phyloP scores from a whole-genome alignment of 805 yeast genomes.

The Candida schatavii region DNA sequence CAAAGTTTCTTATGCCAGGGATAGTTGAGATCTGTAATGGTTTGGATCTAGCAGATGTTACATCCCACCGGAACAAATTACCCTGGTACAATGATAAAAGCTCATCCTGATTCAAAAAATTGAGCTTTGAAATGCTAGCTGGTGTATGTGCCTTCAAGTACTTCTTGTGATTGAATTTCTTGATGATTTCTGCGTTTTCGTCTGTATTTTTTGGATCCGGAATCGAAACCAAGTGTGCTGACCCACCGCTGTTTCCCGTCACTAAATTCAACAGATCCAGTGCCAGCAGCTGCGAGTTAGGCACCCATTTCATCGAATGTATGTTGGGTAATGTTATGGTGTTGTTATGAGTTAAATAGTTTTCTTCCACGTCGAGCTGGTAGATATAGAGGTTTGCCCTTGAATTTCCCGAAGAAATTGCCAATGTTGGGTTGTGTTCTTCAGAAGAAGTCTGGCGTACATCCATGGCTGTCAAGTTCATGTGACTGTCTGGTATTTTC shows the following conservation, averaged over 20 bases:
- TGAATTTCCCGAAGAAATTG: conserved; percentile 49
- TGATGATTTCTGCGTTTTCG: conserved; percentile 67
- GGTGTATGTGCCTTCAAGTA: conserved; percentile 42
- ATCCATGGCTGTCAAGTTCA: conserved; percentile 46
- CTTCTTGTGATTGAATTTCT: conserved; percentile 74
- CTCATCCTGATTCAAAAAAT: conserved; percentile 22
- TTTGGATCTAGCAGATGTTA: conserved; percentile 41
- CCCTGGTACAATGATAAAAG: conserved; percentile 65
- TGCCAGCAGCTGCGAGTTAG: conserved; percentile 25
- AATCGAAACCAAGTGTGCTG: conserved; percentile 66
- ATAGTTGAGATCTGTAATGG: conserved; percentile 57
- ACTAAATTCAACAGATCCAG: conserved; percentile 31
- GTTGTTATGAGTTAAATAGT: conserved; percentile 51
- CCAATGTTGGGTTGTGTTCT: conserved; percentile 35
- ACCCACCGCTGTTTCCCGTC: conserved; percentile 79
- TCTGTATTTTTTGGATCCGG: conserved; percentile 49
- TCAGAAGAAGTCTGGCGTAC: conserved; percentile 21
- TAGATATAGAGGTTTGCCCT: conserved; percentile 51
- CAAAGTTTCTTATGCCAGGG: conserved; percentile 51
- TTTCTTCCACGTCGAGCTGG: conserved; percentile 37
- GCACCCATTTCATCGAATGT: conserved; percentile 53
- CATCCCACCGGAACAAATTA: conserved; percentile 75
- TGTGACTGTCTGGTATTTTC: conserved; percentile 42
- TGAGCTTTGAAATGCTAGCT: conserved; percentile 26
- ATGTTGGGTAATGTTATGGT: conserved; percentile 60